These are phyloP conservation scores for Flaveria sonorensis DNA, from an alignment of 129 eudicot genomes.

Conservation along the genomic window DNA sequence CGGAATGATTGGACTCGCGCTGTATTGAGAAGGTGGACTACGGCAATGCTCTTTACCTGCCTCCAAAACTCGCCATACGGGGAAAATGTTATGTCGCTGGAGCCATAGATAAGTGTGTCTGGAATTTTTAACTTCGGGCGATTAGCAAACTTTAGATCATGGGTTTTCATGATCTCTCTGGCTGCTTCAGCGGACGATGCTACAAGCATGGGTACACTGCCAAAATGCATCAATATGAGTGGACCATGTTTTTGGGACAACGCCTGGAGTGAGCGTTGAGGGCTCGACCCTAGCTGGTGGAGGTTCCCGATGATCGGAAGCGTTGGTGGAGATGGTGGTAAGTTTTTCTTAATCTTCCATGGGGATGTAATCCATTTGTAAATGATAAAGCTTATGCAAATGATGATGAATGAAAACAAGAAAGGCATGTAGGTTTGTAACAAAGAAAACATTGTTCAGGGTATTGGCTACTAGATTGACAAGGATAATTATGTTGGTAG, in stretches of 20 bases:
- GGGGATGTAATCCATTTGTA: conserved; percentile 22
- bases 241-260: conserved; percentile 48
- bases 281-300: conserved; percentile 45
- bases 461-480: not conserved
- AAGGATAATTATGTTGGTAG: not conserved
- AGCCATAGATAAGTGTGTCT: conserved; percentile 25
- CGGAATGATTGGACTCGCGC: conserved; percentile 36
- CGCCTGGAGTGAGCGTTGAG: conserved; percentile 42
- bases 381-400: not conserved
- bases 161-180: conserved; percentile 52
- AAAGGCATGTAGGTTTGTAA: not conserved
- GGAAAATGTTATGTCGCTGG: conserved; percentile 38
- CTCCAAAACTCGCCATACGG: conserved; percentile 59
- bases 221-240: conserved; percentile 47
- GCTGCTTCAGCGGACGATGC: conserved; percentile 46
- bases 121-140: conserved; percentile 39
- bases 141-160: conserved; percentile 34
- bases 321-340: conserved; percentile 54
- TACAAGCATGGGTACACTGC: conserved; percentile 40
- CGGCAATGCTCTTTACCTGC: conserved; percentile 43
- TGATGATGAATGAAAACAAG: not conserved
- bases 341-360: not conserved
- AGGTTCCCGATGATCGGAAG: conserved; percentile 61
- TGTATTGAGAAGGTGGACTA: conserved; percentile 38
- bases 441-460: conserved; percentile 9